phyloP scores from a whole-genome alignment of 23 red algal species.

The Gracilaria caudata region DNA sequence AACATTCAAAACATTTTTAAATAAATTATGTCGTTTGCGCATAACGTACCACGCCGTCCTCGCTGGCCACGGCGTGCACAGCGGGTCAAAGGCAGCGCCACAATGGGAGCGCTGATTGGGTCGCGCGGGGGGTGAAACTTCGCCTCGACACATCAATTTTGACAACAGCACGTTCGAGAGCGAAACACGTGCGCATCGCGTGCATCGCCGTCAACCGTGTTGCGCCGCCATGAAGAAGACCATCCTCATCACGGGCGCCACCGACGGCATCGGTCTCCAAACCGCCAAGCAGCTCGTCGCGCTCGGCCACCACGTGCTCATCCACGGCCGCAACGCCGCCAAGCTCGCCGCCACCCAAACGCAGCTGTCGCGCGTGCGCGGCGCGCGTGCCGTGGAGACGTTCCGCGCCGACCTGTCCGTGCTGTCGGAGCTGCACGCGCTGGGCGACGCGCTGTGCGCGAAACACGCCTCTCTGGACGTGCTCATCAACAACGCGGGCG shows the following conservation, averaged over 20 bases:
- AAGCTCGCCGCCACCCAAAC: neutral
- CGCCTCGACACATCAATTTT: too few species aligned
- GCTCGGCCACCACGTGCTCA: neutral
- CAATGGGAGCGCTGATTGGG: too few species aligned
- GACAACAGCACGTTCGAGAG: too few species aligned
- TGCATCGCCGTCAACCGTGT: too few species aligned
- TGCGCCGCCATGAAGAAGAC: conserved; percentile 23
- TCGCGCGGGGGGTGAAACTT: too few species aligned
- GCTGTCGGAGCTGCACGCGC: conserved; percentile 14
- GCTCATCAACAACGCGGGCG: conserved; percentile 77
- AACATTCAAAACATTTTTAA: too few species aligned
- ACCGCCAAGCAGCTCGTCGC: conserved; percentile 25
- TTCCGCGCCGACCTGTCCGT: conserved; percentile 56
- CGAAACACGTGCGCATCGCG: too few species aligned
- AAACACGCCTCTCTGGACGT: conserved; percentile 41
- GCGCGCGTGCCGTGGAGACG: neutral
- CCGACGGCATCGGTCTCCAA: conserved; percentile 53
- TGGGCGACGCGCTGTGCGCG: conserved; percentile 1
- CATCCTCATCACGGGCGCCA: conserved; percentile 49
- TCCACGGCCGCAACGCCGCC: conserved; percentile 37
- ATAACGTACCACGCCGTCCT: too few species aligned
- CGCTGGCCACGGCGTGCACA: too few species aligned
- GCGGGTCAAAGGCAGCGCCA: too few species aligned
- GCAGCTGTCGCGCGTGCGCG: neutral
- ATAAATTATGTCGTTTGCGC: too few species aligned